Evolutionary conservation across 2,329 filamentous ascomycete genomes (phyloP).

Genomic region (Xylariales sp.): DNA sequence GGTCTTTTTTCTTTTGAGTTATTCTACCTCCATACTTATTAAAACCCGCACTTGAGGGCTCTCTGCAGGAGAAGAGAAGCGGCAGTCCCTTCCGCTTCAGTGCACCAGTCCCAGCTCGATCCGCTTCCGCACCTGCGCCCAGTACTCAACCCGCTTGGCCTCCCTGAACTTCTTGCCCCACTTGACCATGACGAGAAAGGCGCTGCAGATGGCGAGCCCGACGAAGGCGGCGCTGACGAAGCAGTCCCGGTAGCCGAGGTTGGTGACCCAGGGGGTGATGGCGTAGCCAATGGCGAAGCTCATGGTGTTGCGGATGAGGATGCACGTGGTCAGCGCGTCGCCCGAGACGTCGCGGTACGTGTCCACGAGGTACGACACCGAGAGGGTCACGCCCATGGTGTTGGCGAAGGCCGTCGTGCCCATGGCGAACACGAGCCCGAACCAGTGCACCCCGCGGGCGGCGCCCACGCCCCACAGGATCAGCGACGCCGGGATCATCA

Average conservation of each 20-base stretch:
- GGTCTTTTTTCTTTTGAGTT: too few relatives aligned
- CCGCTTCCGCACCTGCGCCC: conserved; percentile 22
- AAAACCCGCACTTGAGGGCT: too few relatives aligned
- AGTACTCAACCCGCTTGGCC: conserved; percentile 21
- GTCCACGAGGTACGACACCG: conserved; percentile 36
- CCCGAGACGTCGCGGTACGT: conserved; percentile 34
- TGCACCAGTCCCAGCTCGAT: too few relatives aligned
- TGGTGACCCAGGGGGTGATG: conserved; percentile 40
- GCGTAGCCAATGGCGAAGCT: conserved; percentile 34
- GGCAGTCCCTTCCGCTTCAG: too few relatives aligned
- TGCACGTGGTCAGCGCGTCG: conserved; percentile 33
- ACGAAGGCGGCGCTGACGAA: conserved; percentile 32
- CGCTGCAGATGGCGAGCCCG: conserved; percentile 22
- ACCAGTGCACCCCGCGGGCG: conserved; percentile 33
- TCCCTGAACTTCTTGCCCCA: conserved; percentile 24
- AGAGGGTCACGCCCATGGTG: conserved; percentile 30
- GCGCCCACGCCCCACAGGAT: conserved; percentile 27
- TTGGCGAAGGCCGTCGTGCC: conserved; percentile 26
- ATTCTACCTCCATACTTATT: too few relatives aligned
- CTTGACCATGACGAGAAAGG: conserved; percentile 24
- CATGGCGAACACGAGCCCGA: conserved; percentile 36
- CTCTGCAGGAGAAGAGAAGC: too few relatives aligned
- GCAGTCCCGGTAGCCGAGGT: conserved; percentile 38
- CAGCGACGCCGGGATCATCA: conserved; percentile 19
- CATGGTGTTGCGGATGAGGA: conserved; percentile 35